phyloP scores from a whole-genome alignment of 2,329 filamentous ascomycete genomes.

The Dothideomycetes sp. region DNA sequence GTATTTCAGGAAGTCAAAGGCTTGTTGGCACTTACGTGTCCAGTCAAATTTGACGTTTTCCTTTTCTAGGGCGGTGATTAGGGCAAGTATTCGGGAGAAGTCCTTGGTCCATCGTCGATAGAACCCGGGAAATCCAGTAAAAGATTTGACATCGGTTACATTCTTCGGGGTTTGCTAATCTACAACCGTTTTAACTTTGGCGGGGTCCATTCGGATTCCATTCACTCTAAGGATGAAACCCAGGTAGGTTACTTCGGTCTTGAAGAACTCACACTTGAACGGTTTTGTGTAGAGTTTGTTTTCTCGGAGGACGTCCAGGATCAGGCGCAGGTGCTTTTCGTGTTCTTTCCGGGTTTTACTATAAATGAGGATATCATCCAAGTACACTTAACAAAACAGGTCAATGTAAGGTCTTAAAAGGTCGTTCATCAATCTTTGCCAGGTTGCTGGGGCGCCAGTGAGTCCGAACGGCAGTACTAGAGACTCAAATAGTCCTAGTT shows the following conservation, averaged over 20 bases:
- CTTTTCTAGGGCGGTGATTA: background rate
- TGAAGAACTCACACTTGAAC: background rate
- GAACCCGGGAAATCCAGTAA: background rate
- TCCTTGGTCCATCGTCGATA: background rate
- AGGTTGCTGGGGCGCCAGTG: background rate
- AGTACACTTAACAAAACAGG: background rate
- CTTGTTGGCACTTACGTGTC: background rate
- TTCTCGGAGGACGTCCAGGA: background rate
- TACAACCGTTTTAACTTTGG: background rate
- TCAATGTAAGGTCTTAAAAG: background rate
- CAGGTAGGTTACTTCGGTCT: background rate
- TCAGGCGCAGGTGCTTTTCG: background rate
- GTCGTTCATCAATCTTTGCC: conserved; percentile 5
- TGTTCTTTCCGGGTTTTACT: background rate
- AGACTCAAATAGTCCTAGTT: background rate
- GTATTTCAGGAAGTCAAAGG: background rate
- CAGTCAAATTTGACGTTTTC: background rate
- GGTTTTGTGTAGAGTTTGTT: background rate
- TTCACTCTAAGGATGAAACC: background rate
- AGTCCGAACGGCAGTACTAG: background rate
- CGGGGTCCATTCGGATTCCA: background rate
- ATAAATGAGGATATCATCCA: conserved; percentile 7
- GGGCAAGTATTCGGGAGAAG: background rate
- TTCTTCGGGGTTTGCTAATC: background rate
- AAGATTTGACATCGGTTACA: background rate